Base-by-base conservation (phyloP, 495 filamentous ascomycete species). In the Parathielavia appendiculata region DNA sequence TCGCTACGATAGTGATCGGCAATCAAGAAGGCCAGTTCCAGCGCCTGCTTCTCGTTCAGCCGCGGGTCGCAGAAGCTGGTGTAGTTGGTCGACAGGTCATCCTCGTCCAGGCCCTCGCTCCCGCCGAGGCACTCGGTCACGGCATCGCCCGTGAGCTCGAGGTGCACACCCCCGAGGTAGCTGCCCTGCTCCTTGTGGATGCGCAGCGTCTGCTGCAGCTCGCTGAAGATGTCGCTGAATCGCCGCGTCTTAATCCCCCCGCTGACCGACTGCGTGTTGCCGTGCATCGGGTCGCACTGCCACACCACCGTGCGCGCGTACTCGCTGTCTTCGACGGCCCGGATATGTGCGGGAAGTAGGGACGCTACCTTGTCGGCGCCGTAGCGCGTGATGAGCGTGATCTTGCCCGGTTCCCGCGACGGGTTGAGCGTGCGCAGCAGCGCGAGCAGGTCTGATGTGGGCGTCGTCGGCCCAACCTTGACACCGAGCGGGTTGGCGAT, bases 251-350 rank as follows among this genome's bases (percentile, higher is more conserved):
- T 98, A 69, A 96, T 80, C 10, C 85, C 86, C 0, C 80, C 76
- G 0, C 84, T 75, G 0, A 90, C 91, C 19, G 83, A 80, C 54
- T 76, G 76, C 20, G 86, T 89, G 71, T 91, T 91, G 40, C 93
- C 93, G 75, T 98, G 93, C 95, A 97, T 97, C 12, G 93, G 93
- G 72, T 98, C 93, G 73, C 91, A 96, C 71, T 96, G 90, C 93
- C 93, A 98, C 60, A 98, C 90, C 14, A 95, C 91, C 20, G 82
- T 68, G 69, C 92, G 85, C 2, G 80, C 80, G 54, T 87, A 88
- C 60, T 76, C 80, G 65, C 75, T 79, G 60, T 73, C 71, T 65
- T 91, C 84, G 19, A 98, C 93, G 45, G 89, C 89, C 55, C 85
- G 80, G 67, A 98, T 97, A 73, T 98, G 93, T 1, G 71, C 78